Base-by-base conservation (phyloP, 495 filamentous ascomycete species). In the Ramalina peruviana region DNA sequence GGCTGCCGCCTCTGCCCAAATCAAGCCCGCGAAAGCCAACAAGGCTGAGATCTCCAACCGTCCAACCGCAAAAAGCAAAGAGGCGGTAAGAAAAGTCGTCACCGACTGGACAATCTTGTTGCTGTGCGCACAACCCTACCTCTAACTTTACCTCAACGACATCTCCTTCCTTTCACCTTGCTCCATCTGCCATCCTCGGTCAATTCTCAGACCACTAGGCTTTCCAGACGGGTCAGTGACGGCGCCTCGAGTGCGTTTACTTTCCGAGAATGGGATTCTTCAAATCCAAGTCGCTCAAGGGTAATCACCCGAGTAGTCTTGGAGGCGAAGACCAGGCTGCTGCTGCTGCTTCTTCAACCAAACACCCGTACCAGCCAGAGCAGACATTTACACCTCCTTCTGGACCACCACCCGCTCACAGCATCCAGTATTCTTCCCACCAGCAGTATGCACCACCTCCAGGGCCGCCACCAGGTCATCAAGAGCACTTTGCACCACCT, bases 401-500 rank as follows among this genome's bases (percentile, higher is more conserved):
- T 27, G 50, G 42, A 21, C 40, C 56, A 20, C 46, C 47, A 30
- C 47, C 52, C 27, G 26, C 37, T 36, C 47, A 40, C n/a, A 21
- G 36, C 12, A 15, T 10, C 7, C 15, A 10, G 27, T 43, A 45
- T 30, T 25, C 36, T 37, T 48, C 10, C 25, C 40, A 40, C 40
- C 33, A 55, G 1, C 9, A 49, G 20, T 54, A 57, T 25, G 27
- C 30, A 40, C 38, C 58, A 13, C 55, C 50, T 42, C 36, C 58
- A 41, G 63, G 56, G 9, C 56, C 62, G 40, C 67, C 67, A 27
- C 68, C 69, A 2, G 64, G 64, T 16, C 67, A 70, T 48, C 53
- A 62, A 20, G 58, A 49, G 21, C 47, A 48, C 23, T 40, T 55
- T 42, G 36, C 48, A 41, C 43, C 41, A 13, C 37, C 44, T 17